Base-by-base conservation (phyloP, 352 stramenopile species). In the Bremia lactucae region DNA sequence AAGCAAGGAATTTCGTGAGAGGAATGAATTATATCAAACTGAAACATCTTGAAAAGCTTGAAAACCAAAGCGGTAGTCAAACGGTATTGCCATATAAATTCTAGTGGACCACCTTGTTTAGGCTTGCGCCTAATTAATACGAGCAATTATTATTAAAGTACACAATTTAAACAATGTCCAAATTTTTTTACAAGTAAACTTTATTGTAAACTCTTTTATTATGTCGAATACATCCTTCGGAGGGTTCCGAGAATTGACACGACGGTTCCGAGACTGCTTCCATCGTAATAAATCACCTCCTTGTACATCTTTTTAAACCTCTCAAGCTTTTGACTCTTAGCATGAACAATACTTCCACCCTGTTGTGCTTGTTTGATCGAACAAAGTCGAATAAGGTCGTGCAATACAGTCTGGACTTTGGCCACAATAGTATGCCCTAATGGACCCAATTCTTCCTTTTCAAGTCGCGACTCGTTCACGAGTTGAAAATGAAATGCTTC, bases 231-330 rank as follows among this genome's bases (percentile, higher is more conserved):
- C 49, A 83, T 80, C 5, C 54, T 52, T 3, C 74, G 69, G 10
- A 89, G 43, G 1, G 60, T 84, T 2, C 52, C 64, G 16, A 89
- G 39, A 21, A 83, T 71, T 0, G 61, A 52, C 7, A 68, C 55
- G 25, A 83, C 65, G 26, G 55, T 70, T n/a, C 52, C 42, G 13
- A 57, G 52, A 15, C 61, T 68, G 35, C 58, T 59, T 23, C 59
- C 65, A 37, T 77, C 68, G 22, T 74, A 83, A 50, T 87, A 87
- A 35, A 91, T 83, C 25, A 83, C 67, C 41, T 87, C 72, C 33
- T 84, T 84, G 66, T 91, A 91, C 79, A 91, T 88, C 20, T 64
- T 58, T 62, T 91, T 91, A 52, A 85, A 91, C 44, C 74, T 61
- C 2, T 81, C 65, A 0, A 78, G 52, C 46, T 79, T 81, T 49